A percentile compares a stretch with the other conserved stretches of the same genome.
These are phyloP conservation scores for Pistacia integerrima DNA, from an alignment of 345 rosid genomes.

Conservation along the genomic window DNA sequence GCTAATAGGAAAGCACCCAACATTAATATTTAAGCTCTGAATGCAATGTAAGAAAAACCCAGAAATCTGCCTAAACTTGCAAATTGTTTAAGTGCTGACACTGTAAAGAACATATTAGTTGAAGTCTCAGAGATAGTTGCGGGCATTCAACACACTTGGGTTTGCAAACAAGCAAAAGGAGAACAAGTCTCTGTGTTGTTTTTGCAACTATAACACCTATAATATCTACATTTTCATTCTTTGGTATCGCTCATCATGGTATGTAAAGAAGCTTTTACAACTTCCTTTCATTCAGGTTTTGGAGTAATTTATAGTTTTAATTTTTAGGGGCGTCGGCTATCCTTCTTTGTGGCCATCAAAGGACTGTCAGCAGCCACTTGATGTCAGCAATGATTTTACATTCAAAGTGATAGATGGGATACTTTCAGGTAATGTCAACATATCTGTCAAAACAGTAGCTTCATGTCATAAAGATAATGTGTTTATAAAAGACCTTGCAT, in stretches of 20 bases:
- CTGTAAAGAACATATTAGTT: background rate
- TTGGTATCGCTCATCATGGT: background rate
- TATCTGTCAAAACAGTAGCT: background rate
- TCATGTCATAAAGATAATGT: background rate
- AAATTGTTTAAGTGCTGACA: background rate
- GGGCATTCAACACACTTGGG: background rate
- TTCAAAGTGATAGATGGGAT: conserved; percentile 73
- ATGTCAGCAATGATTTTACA: conserved; percentile 68
- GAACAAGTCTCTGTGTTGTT: background rate
- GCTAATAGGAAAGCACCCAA: no score
- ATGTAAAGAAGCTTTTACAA: background rate
- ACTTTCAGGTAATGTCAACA: conserved; percentile 56
- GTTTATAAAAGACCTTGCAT: background rate
- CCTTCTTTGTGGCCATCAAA: conserved; percentile 78
- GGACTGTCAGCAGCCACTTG: conserved; percentile 69
- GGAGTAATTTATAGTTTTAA: background rate
- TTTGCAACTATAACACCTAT: background rate
- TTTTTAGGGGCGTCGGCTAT: conserved; percentile 70
- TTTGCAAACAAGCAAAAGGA: background rate
- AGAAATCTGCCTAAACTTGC: no score
- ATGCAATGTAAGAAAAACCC: no score
- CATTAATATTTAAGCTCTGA: no score
- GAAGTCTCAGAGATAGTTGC: background rate
- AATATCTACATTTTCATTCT: no score
- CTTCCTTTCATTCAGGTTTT: background rate